These are phyloP conservation scores for Rhamnella rubrinervis DNA, from an alignment of 331 rosid genomes.

Conservation along the genomic window DNA sequence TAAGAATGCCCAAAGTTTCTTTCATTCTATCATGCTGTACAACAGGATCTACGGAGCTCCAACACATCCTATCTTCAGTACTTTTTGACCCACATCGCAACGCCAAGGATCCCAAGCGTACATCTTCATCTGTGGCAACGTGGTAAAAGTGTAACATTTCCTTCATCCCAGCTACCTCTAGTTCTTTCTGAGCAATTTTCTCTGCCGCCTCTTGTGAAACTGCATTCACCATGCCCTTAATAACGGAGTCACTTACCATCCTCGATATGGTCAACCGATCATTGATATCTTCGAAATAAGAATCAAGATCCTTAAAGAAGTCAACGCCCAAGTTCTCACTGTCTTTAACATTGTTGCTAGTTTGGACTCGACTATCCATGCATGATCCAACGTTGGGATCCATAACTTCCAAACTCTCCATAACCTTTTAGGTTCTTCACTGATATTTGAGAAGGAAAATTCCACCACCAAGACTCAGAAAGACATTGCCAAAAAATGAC, in stretches of 20 bases:
- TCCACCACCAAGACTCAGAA: constrained; percentile 15
- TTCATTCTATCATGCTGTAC: constrained; percentile 30
- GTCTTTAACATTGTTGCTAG: constrained; percentile 31
- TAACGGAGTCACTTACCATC: constrained; percentile 83
- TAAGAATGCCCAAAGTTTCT: constrained; percentile 43
- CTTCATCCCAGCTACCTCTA: constrained; percentile 62
- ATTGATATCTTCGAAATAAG: constrained; percentile 51
- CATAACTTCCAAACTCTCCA: constrained; percentile 32
- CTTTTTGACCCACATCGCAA: constrained; percentile 15
- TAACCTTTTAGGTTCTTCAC: constrained; percentile 11
- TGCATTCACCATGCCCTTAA: constrained; percentile 78
- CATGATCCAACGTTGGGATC: neutral
- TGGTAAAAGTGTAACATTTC: constrained; percentile 33
- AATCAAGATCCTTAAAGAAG: constrained; percentile 63
- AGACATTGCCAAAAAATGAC: neutral
- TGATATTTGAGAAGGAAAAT: neutral
- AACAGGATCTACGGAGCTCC: constrained; percentile 23
- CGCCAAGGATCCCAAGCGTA: constrained; percentile 20
- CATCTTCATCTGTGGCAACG: constrained; percentile 33
- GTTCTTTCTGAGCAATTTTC: constrained; percentile 67
- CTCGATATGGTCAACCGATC: constrained; percentile 68
- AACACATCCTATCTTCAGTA: constrained; percentile 6
- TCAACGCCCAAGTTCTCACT: constrained; percentile 41
- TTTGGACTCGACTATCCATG: constrained; percentile 17
- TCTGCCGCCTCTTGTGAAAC: constrained; percentile 65